phyloP scores from a whole-genome alignment of 495 filamentous ascomycete genomes.

The Talaromyces thailandensis region DNA sequence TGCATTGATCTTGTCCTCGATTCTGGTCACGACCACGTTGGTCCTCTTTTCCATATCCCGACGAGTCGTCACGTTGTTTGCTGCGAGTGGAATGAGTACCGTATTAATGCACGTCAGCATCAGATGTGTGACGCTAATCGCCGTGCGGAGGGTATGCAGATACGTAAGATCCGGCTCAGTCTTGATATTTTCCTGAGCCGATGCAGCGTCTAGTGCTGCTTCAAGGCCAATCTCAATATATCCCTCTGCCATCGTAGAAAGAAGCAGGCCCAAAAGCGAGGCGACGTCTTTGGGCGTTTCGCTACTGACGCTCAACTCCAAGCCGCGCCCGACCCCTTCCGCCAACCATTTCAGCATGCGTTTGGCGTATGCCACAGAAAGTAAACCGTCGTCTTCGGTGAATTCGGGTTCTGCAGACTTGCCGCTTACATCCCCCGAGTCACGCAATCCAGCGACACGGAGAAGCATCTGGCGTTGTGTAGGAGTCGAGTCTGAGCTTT shows the following conservation, averaged over 20 bases:
- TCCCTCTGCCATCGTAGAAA: conserved; percentile 83
- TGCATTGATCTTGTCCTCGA: conserved; percentile 82
- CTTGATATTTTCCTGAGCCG: conserved; percentile 66
- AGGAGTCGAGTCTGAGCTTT: conserved; percentile 73
- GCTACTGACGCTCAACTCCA: conserved; percentile 76
- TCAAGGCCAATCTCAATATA: conserved; percentile 94
- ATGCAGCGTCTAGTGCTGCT: conserved; percentile 66
- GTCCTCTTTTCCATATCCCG: conserved; percentile 85
- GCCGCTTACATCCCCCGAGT: conserved; percentile 39
- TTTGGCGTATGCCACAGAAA: conserved; percentile 79
- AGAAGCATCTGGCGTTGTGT: conserved; percentile 83
- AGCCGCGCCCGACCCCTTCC: conserved; percentile 84
- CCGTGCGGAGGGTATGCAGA: conserved; percentile 64
- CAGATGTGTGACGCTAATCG: conserved; percentile 83
- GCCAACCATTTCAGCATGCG: conserved; percentile 97
- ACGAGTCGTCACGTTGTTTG: conserved; percentile 79
- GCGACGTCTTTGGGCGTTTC: conserved; percentile 93
- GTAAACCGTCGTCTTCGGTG: conserved; percentile 74
- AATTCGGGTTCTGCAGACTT: conserved; percentile 69
- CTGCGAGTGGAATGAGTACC: conserved; percentile 80
- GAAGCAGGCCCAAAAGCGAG: conserved; percentile 74
- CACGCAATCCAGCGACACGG: conserved; percentile 63
- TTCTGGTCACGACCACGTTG: conserved; percentile 57
- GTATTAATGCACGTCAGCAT: conserved; percentile 86
- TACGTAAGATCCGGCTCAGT: conserved; percentile 84